These are phyloP conservation scores for Penicillium verrucosum DNA, from an alignment of 2,329 filamentous ascomycete genomes.

Conservation along the genomic window DNA sequence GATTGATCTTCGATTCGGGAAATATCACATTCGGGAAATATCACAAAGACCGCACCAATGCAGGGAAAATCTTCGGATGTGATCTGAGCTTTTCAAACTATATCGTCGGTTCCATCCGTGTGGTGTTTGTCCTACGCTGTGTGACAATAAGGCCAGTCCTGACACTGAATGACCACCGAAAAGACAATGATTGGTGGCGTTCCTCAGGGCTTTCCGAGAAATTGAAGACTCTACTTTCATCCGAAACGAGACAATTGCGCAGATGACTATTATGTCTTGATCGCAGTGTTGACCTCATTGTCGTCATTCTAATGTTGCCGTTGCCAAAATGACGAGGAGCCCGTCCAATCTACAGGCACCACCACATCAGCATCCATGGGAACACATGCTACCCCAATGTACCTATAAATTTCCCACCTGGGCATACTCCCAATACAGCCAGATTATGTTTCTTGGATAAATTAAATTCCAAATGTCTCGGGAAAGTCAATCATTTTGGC, in stretches of 20 bases:
- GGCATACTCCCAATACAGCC: conserved; percentile 77
- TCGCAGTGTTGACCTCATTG: conserved; percentile 8
- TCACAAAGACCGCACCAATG: not conserved
- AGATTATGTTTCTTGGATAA: conserved; percentile 66
- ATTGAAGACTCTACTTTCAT: not conserved
- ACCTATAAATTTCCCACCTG: conserved; percentile 62
- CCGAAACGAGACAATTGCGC: not conserved
- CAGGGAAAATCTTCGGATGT: not conserved
- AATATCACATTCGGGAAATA: not conserved
- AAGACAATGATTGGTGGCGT: not conserved
- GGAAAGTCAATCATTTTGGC: conserved; percentile 47
- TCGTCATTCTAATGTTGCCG: conserved; percentile 55
- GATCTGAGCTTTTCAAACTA: not conserved
- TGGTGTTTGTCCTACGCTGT: not conserved
- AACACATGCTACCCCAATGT: conserved; percentile 78
- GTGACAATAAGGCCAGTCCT: not conserved
- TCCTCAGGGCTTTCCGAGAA: not conserved
- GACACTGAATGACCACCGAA: not conserved
- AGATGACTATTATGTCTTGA: not conserved
- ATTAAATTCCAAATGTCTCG: conserved; percentile 65
- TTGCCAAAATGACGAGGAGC: conserved; percentile 67
- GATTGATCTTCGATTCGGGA: not conserved
- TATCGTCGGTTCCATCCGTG: not conserved
- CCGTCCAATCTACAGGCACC: conserved; percentile 55
- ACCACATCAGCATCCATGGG: conserved; percentile 73